A percentile compares a stretch with the other conserved stretches of the same genome.
Conservation (phyloP, 495 filamentous ascomycete species). For the Aspergillus baeticus region DNA sequence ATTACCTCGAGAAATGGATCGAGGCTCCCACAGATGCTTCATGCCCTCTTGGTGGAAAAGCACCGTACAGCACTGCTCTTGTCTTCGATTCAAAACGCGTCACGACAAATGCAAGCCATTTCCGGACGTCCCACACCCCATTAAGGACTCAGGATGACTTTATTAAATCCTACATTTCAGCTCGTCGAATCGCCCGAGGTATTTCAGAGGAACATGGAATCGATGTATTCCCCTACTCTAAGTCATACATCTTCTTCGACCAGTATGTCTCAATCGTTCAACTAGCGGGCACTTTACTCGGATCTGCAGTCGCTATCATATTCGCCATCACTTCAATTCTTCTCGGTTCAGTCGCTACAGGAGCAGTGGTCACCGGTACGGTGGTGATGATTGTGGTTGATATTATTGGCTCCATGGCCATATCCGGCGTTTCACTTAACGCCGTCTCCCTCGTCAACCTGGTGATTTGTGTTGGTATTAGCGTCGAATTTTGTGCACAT, state of each 20-base stretch:
- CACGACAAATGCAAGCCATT: slow-evolving; percentile 78
- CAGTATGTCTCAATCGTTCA: slow-evolving; percentile 85
- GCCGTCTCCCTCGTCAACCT: slow-evolving; percentile 96
- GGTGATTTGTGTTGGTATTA: slow-evolving; percentile 93
- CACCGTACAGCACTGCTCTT: slow-evolving; percentile 81
- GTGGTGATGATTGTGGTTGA: slow-evolving; percentile 94
- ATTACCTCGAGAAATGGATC: slow-evolving; percentile 82
- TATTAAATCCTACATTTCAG: slow-evolving; percentile 84
- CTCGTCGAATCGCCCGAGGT: slow-evolving; percentile 79
- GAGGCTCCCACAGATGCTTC: slow-evolving; percentile 72
- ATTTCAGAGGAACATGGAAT: slow-evolving; percentile 67
- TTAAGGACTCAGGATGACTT: slow-evolving; percentile 89
- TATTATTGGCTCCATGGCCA: slow-evolving; percentile 90
- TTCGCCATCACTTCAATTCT: slow-evolving; percentile 73
- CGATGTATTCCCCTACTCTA: slow-evolving; percentile 88
- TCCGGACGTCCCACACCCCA: slow-evolving; percentile 84
- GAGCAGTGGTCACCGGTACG: slow-evolving; percentile 74
- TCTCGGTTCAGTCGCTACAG: slow-evolving; percentile 81
- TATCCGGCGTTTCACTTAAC: slow-evolving; percentile 87
- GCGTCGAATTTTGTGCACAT: slow-evolving; percentile 96
- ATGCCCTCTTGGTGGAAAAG: slow-evolving; percentile 85
- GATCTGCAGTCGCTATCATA: slow-evolving; percentile 80
- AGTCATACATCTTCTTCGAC: slow-evolving; percentile 99
- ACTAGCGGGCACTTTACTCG: slow-evolving; percentile 74
- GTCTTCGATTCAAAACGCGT: slow-evolving; percentile 66